These are phyloP conservation scores for Candida ascalaphidarum DNA, from an alignment of 805 yeast species.

Conservation along the genomic window DNA sequence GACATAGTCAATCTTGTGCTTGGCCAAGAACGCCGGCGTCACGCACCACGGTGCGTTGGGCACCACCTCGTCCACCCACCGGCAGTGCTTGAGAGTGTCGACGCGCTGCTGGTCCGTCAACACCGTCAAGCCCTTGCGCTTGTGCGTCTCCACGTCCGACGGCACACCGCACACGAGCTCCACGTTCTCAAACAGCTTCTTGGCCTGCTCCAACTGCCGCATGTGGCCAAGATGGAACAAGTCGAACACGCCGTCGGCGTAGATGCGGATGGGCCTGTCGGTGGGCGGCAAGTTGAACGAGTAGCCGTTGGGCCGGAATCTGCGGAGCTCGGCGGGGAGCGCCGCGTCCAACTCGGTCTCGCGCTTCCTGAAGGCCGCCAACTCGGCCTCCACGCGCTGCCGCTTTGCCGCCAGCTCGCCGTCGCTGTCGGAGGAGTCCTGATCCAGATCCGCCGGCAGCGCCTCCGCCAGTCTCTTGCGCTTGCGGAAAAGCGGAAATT, in stretches of 20 bases:
- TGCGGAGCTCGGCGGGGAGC: slow-evolving; percentile 62
- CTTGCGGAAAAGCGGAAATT: no score
- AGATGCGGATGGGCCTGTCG: slow-evolving; percentile 84
- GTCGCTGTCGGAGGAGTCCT: no score
- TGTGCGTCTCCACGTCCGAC: slow-evolving; percentile 83
- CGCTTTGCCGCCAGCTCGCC: no score
- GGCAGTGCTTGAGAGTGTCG: slow-evolving; percentile 88
- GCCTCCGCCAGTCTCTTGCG: no score
- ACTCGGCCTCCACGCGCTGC: no score
- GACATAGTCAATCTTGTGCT: slow-evolving; percentile 87
- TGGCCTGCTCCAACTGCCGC: slow-evolving; percentile 96
- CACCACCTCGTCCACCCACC: slow-evolving; percentile 96
- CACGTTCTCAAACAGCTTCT: slow-evolving; percentile 81
- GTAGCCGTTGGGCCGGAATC: slow-evolving; percentile 74
- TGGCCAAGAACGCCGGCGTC: slow-evolving; percentile 65
- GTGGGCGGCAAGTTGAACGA: slow-evolving; percentile 73
- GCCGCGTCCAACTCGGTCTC: slow-evolving; percentile 57
- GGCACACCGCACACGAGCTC: slow-evolving; percentile 88
- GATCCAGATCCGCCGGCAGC: no score
- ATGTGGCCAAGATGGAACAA: slow-evolving; percentile 94
- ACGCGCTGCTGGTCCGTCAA: slow-evolving; percentile 79
- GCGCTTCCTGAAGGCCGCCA: no score
- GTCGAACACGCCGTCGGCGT: slow-evolving; percentile 98
- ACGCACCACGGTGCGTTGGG: slow-evolving; percentile 96
- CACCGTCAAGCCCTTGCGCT: slow-evolving; percentile 88